These are phyloP conservation scores for Daedaleopsis sinensis DNA, from an alignment of 768 basidiomycete genomes.

Conservation along the genomic window DNA sequence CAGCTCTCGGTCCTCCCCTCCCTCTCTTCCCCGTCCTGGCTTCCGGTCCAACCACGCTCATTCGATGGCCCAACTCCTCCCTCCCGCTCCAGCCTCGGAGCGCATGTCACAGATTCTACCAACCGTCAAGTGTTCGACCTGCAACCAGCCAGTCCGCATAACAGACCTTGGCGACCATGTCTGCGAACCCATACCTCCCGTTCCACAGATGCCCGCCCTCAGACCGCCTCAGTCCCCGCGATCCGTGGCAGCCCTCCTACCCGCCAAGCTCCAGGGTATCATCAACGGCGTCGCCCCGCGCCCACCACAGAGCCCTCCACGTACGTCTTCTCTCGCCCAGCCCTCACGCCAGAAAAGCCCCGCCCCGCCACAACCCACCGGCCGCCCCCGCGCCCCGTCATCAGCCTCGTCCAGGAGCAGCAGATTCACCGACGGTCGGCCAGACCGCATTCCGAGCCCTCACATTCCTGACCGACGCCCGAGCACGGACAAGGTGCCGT, in stretches of 20 bases:
- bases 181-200: conserved; percentile 57
- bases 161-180: conserved; percentile 76
- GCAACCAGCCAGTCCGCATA: conserved; percentile 70
- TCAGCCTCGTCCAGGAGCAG: conserved; percentile 21
- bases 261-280: conserved; percentile 52
- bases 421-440: conserved; percentile 15
- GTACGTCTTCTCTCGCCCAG: conserved; percentile 11
- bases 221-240: conserved; percentile 43
- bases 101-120: conserved; percentile 72
- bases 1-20: conserved; percentile 5
- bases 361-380: conserved; percentile 11
- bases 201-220: conserved; percentile 39
- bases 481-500: conserved; percentile 19
- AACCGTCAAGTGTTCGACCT: conserved; percentile 84
- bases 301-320: conserved; percentile 12
- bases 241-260: conserved; percentile 48
- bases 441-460: conserved; percentile 25
- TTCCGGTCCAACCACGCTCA: conserved; percentile 16
- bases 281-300: conserved; percentile 27
- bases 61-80: conserved; percentile 34
- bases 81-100: conserved; percentile 20
- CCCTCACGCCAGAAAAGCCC: conserved; percentile 25
- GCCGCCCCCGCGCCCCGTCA: conserved; percentile 27
- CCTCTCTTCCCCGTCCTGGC: conserved; percentile 11
- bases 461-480: conserved; percentile 10